These are phyloP conservation scores for Hypoxylon sp. DNA, from an alignment of 2,329 filamentous ascomycete species.

Conservation along the genomic window DNA sequence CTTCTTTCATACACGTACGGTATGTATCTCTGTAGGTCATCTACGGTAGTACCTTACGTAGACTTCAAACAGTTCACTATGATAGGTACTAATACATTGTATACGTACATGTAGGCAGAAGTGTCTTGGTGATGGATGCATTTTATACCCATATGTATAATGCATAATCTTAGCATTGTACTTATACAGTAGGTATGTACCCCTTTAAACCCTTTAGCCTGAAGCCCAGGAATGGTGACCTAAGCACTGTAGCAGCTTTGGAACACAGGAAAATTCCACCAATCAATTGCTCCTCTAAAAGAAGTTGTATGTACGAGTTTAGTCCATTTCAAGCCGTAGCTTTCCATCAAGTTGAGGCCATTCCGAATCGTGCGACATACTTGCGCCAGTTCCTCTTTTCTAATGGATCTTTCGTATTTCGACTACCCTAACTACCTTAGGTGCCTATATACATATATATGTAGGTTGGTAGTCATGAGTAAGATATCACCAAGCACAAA, in stretches of 20 bases:
- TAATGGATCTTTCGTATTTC: not conserved
- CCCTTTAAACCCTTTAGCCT: not conserved
- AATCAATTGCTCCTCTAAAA: not conserved
- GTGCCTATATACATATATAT: not conserved
- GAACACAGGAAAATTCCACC: constrained; percentile 2
- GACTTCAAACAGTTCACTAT: no score
- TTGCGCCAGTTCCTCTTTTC: not conserved
- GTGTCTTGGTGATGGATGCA: no score
- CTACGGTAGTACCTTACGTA: no score
- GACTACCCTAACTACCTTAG: constrained; percentile 5
- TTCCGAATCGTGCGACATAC: constrained; percentile 12
- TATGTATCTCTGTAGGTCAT: no score
- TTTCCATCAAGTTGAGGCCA: constrained; percentile 8
- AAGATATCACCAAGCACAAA: not conserved
- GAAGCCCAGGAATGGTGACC: not conserved
- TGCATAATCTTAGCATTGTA: no score
- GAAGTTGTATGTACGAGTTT: not conserved
- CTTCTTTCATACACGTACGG: no score
- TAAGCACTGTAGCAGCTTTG: not conserved
- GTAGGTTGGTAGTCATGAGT: constrained; percentile 1
- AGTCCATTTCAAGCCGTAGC: constrained; percentile 5
- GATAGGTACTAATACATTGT: no score
- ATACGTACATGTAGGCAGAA: no score
- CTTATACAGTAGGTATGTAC: no score
- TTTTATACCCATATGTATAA: no score